Base-by-base conservation (phyloP, 2,329 filamentous ascomycete species). In the Lasiodiplodia gonubiensis region DNA sequence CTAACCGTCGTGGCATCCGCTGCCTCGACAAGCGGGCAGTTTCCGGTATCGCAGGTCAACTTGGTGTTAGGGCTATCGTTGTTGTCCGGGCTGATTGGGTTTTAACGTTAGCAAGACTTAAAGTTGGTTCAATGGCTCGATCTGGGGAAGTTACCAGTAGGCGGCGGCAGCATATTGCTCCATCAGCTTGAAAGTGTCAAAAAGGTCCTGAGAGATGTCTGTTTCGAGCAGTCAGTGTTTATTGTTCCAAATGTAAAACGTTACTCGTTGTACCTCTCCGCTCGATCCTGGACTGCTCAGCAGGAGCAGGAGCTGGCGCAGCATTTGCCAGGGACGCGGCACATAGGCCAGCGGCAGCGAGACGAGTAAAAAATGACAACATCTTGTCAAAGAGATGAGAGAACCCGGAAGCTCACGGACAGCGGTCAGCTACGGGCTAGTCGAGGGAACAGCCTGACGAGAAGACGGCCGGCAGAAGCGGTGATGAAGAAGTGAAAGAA, bases 91-190 rank as follows among this genome's bases (percentile, higher is more conserved):
- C 42, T 46, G 23, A 8, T 14, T 12, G 21, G 8, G 23, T 5
- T 18, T 25, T 18, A 52, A 3, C 21, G 49, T 52, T 52, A 52
- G 49, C 49, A 30, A 52, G 4, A 14, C 7, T 18, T 12, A 2
- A 2, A 14, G 25, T 25, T 8, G 11, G 2, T 18, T 18, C 25
- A n/a, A 33, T 33, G 30, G 49, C 18, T 8, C 11, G 10, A 3
- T 18, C 8, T 23, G 23, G 16, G 25, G 23, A 14, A 18, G 4
- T 52, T 52, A 30, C 49, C 85, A 86, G 73, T 86, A 86, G 23
- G 84, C 78, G 3, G 85, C 85, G 2, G 84, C 84, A 2, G 84
- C 79, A 72, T 84, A 87, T 68, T 86, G 81, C 49, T 82, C 80
- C 72, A 82, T 85, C 69, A 85, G 76, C 2, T 77, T 74, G 8